Conservation (phyloP, 2,329 filamentous ascomycete species). For the Ceratocystis papillata region DNA sequence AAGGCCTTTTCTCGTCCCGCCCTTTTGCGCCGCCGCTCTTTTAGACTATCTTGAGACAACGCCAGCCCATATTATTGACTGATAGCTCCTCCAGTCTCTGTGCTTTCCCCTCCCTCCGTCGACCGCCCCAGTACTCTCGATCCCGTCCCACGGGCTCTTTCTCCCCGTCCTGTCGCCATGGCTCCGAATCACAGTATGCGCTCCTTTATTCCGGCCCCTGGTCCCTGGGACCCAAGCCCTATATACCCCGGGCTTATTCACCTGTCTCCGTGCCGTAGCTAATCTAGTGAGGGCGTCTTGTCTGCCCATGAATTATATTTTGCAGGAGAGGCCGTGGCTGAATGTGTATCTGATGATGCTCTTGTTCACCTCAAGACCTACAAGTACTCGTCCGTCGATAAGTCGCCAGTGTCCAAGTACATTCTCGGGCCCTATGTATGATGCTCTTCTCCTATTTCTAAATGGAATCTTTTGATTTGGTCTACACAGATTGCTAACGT, state of each 20-base stretch:
- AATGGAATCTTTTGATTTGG: not conserved
- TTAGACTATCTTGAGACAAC: too few species aligned
- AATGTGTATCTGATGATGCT: constrained; percentile 79
- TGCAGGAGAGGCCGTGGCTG: constrained; percentile 45
- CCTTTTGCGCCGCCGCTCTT: too few species aligned
- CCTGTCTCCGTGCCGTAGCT: not conserved
- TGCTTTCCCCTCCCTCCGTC: not conserved
- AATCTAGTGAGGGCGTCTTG: constrained; percentile 10
- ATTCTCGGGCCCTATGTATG: constrained; percentile 91
- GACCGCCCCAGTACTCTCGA: not conserved
- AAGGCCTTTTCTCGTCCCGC: too few species aligned
- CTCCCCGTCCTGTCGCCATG: constrained; percentile 15
- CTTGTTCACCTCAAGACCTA: constrained; percentile 86
- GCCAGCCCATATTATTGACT: not conserved
- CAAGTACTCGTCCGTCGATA: constrained; percentile 96
- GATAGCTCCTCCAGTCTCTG: not conserved
- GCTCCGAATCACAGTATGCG: constrained; percentile 25
- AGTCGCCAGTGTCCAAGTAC: constrained; percentile 85
- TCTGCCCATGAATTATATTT: constrained; percentile 9
- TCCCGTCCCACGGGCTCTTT: not conserved
- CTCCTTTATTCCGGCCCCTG: not conserved
- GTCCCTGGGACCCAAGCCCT: not conserved
- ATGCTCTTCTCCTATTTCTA: constrained; percentile 24
- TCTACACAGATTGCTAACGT: not conserved
- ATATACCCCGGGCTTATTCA: not conserved